A percentile compares a stretch with the other conserved stretches of the same genome.
Conservation (phyloP, 2,329 filamentous ascomycete species). For the Venturia aucupariae region DNA sequence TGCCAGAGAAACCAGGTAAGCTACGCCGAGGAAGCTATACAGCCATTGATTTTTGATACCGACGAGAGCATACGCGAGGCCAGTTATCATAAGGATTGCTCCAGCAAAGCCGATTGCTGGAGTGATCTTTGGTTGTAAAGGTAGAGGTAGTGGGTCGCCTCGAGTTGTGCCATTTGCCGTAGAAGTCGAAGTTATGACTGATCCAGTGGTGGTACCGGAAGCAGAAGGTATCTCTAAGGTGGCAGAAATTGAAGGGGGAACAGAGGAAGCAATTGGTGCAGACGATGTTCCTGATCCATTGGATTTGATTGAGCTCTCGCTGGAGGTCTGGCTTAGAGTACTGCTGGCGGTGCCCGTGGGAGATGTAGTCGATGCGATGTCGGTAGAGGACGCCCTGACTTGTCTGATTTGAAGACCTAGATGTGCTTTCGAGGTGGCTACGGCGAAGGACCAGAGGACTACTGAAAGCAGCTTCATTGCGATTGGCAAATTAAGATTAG, state of each 20-base stretch:
- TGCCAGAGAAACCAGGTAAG: slow-evolving; percentile 17
- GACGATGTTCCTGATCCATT: background rate
- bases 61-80: slow-evolving; percentile 61
- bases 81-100: slow-evolving; percentile 63
- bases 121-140: slow-evolving; percentile 64
- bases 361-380: background rate
- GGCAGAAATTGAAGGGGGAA: background rate
- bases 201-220: background rate
- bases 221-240: background rate
- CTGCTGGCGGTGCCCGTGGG: background rate
- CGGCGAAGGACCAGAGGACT: background rate
- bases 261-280: background rate
- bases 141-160: slow-evolving; percentile 39
- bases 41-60: slow-evolving; percentile 71
- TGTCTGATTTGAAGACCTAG: background rate
- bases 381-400: background rate
- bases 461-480: background rate
- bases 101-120: slow-evolving; percentile 75
- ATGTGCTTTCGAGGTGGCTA: background rate
- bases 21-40: slow-evolving; percentile 11
- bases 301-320: background rate
- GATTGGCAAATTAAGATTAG: background rate
- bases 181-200: background rate
- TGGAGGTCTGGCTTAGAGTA: background rate
- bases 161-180: background rate